Conservation (phyloP, 306 rosid genomes). For the Pachyrhizus erosus region DNA sequence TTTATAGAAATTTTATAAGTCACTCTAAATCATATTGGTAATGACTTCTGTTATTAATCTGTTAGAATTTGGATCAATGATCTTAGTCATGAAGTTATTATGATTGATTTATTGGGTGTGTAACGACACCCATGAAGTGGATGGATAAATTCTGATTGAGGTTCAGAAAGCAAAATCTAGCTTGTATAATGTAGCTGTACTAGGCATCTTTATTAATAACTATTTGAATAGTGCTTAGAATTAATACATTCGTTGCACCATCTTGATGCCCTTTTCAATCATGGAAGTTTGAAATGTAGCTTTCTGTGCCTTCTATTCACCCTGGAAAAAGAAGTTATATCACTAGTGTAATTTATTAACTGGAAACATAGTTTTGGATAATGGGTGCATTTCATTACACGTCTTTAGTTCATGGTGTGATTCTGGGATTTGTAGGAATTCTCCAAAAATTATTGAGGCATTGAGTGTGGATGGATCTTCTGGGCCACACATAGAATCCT, state of each 20-base stretch:
- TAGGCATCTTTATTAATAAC: neutral
- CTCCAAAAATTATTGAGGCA: conserved; percentile 77
- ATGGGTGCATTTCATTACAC: conserved; percentile 35
- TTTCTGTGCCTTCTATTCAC: neutral
- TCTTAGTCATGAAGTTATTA: neutral
- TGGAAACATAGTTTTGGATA: neutral
- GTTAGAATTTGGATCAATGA: conserved; percentile 19
- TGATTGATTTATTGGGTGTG: neutral
- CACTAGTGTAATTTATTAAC: neutral
- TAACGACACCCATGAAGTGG: neutral
- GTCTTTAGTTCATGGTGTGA: conserved; percentile 41
- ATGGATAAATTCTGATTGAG: neutral
- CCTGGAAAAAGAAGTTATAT: neutral
- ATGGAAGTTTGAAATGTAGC: neutral
- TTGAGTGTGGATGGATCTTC: conserved; percentile 89
- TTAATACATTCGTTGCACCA: neutral
- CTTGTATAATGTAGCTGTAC: conserved; percentile 2
- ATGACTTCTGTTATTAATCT: conserved; percentile 8
- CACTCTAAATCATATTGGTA: neutral
- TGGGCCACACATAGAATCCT: conserved; percentile 77
- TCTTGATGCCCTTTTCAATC: conserved; percentile 11
- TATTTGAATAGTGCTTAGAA: neutral
- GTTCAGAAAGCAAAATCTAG: conserved; percentile 2
- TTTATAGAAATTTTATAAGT: neutral
- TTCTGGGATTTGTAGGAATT: conserved; percentile 63